phyloP scores from a whole-genome alignment of 768 basidiomycete genomes.

The Punctularia strigosozonata region DNA sequence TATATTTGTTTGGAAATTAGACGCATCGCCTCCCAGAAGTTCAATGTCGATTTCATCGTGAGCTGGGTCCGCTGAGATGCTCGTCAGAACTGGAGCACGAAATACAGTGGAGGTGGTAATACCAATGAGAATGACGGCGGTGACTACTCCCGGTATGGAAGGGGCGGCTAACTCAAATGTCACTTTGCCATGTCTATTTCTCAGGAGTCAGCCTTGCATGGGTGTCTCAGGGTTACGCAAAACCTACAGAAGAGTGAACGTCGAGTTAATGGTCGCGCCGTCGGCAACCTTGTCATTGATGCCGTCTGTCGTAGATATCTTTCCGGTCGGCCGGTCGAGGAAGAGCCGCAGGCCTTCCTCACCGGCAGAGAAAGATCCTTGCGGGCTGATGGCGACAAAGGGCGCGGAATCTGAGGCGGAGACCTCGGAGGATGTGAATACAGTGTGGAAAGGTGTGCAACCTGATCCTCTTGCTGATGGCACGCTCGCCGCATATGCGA shows the following conservation, averaged over 20 bases:
- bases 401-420: too few relatives aligned
- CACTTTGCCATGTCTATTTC: constrained; percentile 22
- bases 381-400: constrained; percentile 19
- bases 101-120: not conserved
- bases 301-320: constrained; percentile 18
- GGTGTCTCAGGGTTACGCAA: not conserved
- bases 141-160: constrained; percentile 22
- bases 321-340: constrained; percentile 19
- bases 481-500: too few relatives aligned
- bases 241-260: constrained; percentile 21
- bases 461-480: too few relatives aligned
- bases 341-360: constrained; percentile 20
- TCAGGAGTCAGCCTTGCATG: not conserved
- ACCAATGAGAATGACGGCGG: constrained; percentile 30
- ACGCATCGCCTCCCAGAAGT: constrained; percentile 24
- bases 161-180: constrained; percentile 23
- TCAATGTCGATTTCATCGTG: constrained; percentile 34
- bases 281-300: constrained; percentile 24
- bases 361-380: constrained; percentile 16
- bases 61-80: constrained; percentile 9
- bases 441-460: too few relatives aligned
- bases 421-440: too few relatives aligned
- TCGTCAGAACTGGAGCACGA: constrained; percentile 1
- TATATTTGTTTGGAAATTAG: constrained; percentile 30
- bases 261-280: constrained; percentile 30